Percentiles rank a stretch among this genome's conserved stretches.
Conservation (phyloP, 148 eudicot genomes). For the Linanthus parryae region DNA sequence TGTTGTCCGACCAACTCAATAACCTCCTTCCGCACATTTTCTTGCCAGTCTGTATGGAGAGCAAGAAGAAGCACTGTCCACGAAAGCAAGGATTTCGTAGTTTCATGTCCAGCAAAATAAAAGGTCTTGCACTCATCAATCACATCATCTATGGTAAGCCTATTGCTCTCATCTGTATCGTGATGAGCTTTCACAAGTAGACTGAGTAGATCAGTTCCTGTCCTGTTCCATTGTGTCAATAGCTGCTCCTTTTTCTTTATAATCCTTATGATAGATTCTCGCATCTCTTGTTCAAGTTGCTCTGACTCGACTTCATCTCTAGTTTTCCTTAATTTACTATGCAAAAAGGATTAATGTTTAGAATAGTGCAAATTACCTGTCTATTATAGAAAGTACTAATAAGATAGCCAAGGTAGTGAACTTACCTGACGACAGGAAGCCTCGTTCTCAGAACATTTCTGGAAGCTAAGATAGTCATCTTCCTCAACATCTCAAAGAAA, state of each 20-base stretch:
- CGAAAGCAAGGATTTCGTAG: conserved; percentile 4
- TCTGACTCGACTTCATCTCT: conserved; percentile 7
- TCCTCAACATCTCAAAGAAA: conserved; percentile 15
- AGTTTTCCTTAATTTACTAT: neutral
- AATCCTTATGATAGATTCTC: conserved; percentile 4
- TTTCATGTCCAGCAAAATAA: conserved; percentile 13
- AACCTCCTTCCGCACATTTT: conserved; percentile 9
- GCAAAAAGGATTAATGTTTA: neutral
- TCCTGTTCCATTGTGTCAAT: neutral
- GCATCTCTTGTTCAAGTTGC: conserved; percentile 4
- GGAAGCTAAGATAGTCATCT: conserved; percentile 7
- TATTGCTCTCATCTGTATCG: conserved; percentile 1
- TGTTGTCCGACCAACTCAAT: conserved; percentile 2
- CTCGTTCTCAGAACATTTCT: conserved; percentile 9
- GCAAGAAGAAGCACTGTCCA: conserved; percentile 7
- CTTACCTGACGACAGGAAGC: conserved; percentile 12
- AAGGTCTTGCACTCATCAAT: conserved; percentile 11
- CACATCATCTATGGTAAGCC: conserved; percentile 6
- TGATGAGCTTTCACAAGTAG: conserved; percentile 7
- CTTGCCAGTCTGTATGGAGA: conserved; percentile 8
- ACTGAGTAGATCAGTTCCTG: conserved; percentile 6
- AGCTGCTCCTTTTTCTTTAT: neutral
- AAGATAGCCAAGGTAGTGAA: neutral
- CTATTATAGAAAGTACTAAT: too few relatives aligned
- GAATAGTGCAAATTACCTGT: neutral